Evolutionary conservation across 2,329 filamentous ascomycete genomes (phyloP), one percentile per base, ranked within the genome.

Genomic region (Beauveria sp.): DNA sequence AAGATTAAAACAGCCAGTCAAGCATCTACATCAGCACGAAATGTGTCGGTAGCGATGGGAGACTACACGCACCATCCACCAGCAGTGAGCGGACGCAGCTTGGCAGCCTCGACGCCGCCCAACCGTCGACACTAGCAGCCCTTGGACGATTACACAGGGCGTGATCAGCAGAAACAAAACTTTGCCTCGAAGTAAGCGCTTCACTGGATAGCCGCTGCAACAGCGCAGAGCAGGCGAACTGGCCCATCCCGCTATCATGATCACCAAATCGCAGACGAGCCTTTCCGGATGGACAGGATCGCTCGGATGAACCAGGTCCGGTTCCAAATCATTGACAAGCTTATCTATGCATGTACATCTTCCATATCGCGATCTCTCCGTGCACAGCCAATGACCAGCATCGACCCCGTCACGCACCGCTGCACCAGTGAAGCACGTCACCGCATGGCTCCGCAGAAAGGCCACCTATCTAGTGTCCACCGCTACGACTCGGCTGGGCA

Each of bases 401-500:
- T 59, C 47, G 47, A 52, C 57, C 14, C 5, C n/a, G 24, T 45
- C 46, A 59, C 57, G 38, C 38, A 26, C 24, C 12, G 5, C 34
- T 28, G 26, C 34, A 24, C 34, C 30, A 20, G 28, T 43, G 34
- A 28, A 59, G 57, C 57, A 59, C 57, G 57, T 59, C 57, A 59
- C 47, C 57, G 40, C 57, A 12, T 18, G 38, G 57, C 47, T 51
- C 57, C 56, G 56, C 56, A 16, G 16, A 51, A 12, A 14, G 22
- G 34, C 43, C 14, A 46, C 26, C 46, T 49, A 38, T 38, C 34
- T 38, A 38, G 54, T 43, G 43, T 28, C 45, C 30, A 43, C 56
- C 24, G 34, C 57, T 30, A 58, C n/a, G 45, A 12, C 57, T 45
- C 12, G 9, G 46, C 57, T 59, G 38, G 56, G 56, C 20, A 52